phyloP scores from a whole-genome alignment of 2,329 filamentous ascomycete species.

The Verticillium alfalfae region DNA sequence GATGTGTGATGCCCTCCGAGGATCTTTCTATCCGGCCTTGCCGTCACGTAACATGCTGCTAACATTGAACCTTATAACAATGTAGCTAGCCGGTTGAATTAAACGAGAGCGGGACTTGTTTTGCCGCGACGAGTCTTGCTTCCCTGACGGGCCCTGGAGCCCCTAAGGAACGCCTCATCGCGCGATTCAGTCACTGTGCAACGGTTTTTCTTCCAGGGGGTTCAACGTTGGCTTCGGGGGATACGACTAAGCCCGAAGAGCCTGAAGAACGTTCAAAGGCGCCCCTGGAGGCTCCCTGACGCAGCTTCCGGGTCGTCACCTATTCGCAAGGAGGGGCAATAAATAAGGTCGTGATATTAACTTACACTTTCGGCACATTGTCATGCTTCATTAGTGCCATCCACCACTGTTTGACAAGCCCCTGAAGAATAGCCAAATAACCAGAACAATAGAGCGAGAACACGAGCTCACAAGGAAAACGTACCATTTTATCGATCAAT shows the following conservation, averaged over 20 bases:
- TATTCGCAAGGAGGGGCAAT: too few relatives aligned
- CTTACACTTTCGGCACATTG: neutral
- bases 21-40: too few relatives aligned
- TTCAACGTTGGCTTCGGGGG: neutral
- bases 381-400: neutral
- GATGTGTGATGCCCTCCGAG: too few relatives aligned
- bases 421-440: neutral
- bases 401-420: neutral
- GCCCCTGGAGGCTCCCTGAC: neutral
- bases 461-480: neutral
- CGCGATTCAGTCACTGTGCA: neutral
- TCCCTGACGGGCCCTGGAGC: neutral
- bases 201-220: neutral
- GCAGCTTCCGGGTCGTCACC: too few relatives aligned
- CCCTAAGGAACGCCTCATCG: neutral
- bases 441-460: neutral
- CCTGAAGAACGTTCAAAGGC: neutral
- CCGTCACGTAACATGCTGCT: too few relatives aligned
- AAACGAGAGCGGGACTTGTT: neutral
- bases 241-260: neutral
- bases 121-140: neutral
- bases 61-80: too few relatives aligned
- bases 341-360: too few relatives aligned
- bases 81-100: neutral
- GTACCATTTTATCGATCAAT: neutral